Conservation (phyloP, 345 rosid genomes). For the Cardamine occulta region DNA sequence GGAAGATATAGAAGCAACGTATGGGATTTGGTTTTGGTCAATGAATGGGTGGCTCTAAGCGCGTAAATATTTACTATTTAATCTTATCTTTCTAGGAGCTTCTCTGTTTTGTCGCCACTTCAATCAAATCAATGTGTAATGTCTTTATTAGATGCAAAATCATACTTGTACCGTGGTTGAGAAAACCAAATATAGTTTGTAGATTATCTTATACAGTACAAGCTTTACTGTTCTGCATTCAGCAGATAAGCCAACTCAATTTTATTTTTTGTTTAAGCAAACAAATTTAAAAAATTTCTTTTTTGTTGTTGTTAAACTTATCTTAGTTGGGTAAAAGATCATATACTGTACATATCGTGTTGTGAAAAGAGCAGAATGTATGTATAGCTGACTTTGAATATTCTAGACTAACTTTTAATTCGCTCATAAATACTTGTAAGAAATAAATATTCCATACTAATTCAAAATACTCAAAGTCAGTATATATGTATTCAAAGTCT, state of each 20-base stretch:
- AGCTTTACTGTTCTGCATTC: background rate
- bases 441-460: no score
- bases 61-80: background rate
- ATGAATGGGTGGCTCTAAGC: constrained; percentile 17
- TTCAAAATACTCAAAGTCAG: no score
- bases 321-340: background rate
- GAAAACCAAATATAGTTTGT: background rate
- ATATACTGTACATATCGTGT: background rate
- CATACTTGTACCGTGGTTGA: background rate
- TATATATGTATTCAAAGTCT: no score
- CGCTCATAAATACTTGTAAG: no score
- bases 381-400: no score
- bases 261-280: background rate
- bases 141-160: background rate
- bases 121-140: background rate
- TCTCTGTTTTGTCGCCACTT: background rate
- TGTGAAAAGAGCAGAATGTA: background rate
- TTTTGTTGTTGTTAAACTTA: background rate
- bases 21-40: background rate
- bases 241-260: background rate
- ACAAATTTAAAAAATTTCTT: background rate
- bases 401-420: no score
- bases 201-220: background rate
- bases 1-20: background rate
- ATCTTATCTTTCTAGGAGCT: background rate